A percentile compares a stretch with the other conserved stretches of the same genome.
These are phyloP conservation scores for Phytophthora meadii DNA, from an alignment of 352 stramenopile species.

Conservation along the genomic window DNA sequence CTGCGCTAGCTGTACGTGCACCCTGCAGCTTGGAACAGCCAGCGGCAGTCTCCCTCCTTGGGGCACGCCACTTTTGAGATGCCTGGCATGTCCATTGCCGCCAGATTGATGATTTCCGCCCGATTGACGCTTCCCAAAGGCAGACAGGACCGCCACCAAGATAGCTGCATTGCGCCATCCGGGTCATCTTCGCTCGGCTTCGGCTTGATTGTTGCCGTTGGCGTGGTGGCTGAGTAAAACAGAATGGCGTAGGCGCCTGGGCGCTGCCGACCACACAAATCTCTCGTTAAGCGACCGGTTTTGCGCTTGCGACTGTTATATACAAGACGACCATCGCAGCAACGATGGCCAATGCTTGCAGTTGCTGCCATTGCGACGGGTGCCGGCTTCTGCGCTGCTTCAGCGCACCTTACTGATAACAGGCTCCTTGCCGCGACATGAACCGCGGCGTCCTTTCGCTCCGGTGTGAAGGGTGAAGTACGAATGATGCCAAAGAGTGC, in stretches of 20 bases:
- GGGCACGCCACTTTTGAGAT: conserved; percentile 9
- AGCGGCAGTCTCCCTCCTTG: background rate
- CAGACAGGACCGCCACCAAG: conserved; percentile 6
- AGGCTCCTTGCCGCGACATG: conserved; percentile 31
- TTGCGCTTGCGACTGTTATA: background rate
- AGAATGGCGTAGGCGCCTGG: conserved; percentile 11
- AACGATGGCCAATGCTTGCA: background rate
- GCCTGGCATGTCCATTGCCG: background rate
- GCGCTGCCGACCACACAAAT: background rate
- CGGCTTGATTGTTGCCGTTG: background rate
- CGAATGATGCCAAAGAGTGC: background rate
- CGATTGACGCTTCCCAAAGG: conserved; percentile 11
- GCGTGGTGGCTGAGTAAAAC: conserved; percentile 15
- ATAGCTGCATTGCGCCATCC: conserved; percentile 16
- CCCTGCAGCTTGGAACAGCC: background rate
- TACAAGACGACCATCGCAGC: background rate
- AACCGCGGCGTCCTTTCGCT: conserved; percentile 13
- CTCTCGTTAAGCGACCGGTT: background rate
- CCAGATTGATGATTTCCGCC: conserved; percentile 11
- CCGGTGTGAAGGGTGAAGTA: conserved; percentile 1
- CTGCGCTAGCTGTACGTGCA: background rate
- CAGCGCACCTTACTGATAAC: conserved; percentile 16
- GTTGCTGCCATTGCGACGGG: conserved; percentile 1
- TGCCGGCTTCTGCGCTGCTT: conserved; percentile 9
- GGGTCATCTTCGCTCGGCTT: conserved; percentile 8